phyloP scores from a whole-genome alignment of 192 early-diverging fungal species.

The Coemansia erecta region DNA sequence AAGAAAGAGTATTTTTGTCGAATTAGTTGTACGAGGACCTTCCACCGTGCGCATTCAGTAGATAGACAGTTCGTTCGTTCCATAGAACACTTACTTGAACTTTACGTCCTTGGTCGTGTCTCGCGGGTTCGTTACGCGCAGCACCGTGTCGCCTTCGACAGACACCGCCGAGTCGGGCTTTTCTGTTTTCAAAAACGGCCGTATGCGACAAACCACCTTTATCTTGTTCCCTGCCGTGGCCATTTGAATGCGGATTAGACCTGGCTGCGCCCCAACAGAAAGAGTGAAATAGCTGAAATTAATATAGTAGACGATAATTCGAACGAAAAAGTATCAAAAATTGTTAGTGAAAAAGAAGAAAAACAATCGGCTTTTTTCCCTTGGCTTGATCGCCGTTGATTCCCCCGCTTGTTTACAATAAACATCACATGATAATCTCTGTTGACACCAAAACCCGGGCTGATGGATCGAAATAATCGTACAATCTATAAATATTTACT shows the following conservation, averaged over 20 bases:
- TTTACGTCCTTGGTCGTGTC: constrained; percentile 52
- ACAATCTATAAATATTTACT: background rate
- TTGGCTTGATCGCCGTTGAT: background rate
- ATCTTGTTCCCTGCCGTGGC: constrained; percentile 44
- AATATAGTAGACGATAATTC: background rate
- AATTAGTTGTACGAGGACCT: background rate
- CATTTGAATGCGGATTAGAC: constrained; percentile 16
- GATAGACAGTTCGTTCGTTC: background rate
- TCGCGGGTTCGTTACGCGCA: constrained; percentile 58
- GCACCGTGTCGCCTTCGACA: constrained; percentile 36
- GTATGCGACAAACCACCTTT: constrained; percentile 60
- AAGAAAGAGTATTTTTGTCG: background rate
- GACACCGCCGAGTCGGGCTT: constrained; percentile 48
- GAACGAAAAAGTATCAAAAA: constrained; percentile 6
- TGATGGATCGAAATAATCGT: background rate
- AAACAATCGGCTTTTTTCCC: background rate
- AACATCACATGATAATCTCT: background rate
- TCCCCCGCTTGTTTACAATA: constrained; percentile 1
- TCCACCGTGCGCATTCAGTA: background rate
- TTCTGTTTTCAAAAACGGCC: constrained; percentile 60
- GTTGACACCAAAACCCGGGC: background rate
- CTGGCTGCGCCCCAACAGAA: background rate
- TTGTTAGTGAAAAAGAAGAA: constrained; percentile 5
- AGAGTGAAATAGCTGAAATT: background rate
- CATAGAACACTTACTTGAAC: constrained; percentile 25